These are phyloP conservation scores for Mortierella sp. DNA, from an alignment of 371 early-diverging fungal species.

Conservation along the genomic window DNA sequence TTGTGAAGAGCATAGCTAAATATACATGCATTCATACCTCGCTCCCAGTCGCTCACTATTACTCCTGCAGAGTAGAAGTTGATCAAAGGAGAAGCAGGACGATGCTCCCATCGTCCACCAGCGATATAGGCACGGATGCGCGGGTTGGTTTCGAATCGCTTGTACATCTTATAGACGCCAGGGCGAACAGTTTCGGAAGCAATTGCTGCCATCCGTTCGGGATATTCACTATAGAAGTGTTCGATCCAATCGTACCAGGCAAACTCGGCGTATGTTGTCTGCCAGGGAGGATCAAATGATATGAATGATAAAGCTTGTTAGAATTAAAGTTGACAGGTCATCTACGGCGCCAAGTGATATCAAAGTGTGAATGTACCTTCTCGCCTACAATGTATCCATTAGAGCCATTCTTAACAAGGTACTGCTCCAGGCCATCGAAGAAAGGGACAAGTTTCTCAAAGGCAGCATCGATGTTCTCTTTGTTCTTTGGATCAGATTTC, in stretches of 20 bases:
- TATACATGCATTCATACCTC: conserved; percentile 3
- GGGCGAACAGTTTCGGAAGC: conserved; percentile 36
- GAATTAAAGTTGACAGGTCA: background rate
- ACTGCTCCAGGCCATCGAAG: conserved; percentile 40
- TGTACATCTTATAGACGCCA: conserved; percentile 26
- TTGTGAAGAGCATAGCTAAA: background rate
- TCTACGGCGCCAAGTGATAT: background rate
- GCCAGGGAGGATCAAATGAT: background rate
- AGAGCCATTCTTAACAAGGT: conserved; percentile 38
- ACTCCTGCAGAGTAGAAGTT: conserved; percentile 36
- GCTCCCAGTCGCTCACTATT: conserved; percentile 25
- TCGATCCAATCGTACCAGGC: conserved; percentile 40
- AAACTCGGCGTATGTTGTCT: conserved; percentile 48
- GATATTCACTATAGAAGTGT: conserved; percentile 19
- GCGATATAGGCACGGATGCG: conserved; percentile 42
- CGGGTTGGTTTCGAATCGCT: conserved; percentile 31
- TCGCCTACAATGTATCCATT: conserved; percentile 40
- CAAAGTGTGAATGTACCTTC: conserved; percentile 15
- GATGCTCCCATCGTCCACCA: conserved; percentile 47
- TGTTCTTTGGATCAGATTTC: conserved; percentile 27
- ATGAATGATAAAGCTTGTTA: background rate
- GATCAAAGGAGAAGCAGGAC: conserved; percentile 21
- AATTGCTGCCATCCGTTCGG: conserved; percentile 23
- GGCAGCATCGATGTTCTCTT: conserved; percentile 17
- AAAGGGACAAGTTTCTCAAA: conserved; percentile 15